Conservation (phyloP, 2,329 filamentous ascomycete species). For the Exserohilum rostratum region DNA sequence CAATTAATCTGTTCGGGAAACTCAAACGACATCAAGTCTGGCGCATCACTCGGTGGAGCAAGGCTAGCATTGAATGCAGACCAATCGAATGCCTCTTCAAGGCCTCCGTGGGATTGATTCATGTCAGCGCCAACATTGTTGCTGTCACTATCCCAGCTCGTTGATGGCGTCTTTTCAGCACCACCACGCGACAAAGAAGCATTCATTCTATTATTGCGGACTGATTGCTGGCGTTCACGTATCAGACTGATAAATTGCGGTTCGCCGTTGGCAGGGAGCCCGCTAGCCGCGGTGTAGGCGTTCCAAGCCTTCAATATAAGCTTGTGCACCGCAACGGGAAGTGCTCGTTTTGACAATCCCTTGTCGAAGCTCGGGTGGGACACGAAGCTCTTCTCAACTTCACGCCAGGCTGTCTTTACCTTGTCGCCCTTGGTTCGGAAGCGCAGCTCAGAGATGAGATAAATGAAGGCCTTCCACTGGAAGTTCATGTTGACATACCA, state of each 20-base stretch:
- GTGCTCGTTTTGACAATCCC: slow-evolving; percentile 43
- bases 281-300: slow-evolving; percentile 25
- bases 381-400: slow-evolving; percentile 52
- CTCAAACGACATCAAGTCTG: slow-evolving; percentile 3
- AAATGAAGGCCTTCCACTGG: slow-evolving; percentile 60
- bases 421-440: slow-evolving; percentile 30
- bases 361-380: slow-evolving; percentile 51
- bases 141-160: not conserved
- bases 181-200: not conserved
- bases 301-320: slow-evolving; percentile 56
- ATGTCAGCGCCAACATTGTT: too few relatives aligned
- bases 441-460: slow-evolving; percentile 50
- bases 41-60: not conserved
- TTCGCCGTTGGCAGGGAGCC: slow-evolving; percentile 16
- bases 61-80: not conserved
- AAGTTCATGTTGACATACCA: slow-evolving; percentile 56
- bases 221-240: slow-evolving; percentile 10
- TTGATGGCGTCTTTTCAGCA: not conserved
- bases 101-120: too few relatives aligned
- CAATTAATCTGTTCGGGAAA: slow-evolving; percentile 36
- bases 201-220: not conserved
- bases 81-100: not conserved
- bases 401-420: slow-evolving; percentile 52
- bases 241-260: slow-evolving; percentile 33
- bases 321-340: slow-evolving; percentile 52